Conservation (phyloP, 2,329 filamentous ascomycete species). For the Fusarium sp. region DNA sequence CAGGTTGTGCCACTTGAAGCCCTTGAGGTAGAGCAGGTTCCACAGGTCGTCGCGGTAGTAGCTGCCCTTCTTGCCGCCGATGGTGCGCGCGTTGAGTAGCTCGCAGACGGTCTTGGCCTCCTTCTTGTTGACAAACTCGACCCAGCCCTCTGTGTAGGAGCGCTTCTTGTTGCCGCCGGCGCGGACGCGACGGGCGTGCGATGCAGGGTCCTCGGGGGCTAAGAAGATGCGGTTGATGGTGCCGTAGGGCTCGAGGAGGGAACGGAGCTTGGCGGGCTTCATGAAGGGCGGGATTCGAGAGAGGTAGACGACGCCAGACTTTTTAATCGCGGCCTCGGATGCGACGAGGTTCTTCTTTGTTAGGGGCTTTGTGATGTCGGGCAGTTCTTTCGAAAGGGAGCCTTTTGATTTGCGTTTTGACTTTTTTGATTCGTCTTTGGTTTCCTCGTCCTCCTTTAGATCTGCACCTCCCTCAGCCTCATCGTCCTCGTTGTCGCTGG, state of each 20-base stretch:
- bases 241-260: constrained; percentile 81
- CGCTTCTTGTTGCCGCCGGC: constrained; percentile 86
- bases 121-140: constrained; percentile 81
- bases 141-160: constrained; percentile 87
- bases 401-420: constrained; percentile 42
- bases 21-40: constrained; percentile 84
- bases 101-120: constrained; percentile 83
- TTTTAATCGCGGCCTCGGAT: constrained; percentile 73
- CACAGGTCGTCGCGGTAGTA: constrained; percentile 90
- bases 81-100: constrained; percentile 79
- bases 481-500: constrained; percentile 52
- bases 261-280: constrained; percentile 83
- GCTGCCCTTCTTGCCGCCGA: constrained; percentile 85
- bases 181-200: constrained; percentile 74
- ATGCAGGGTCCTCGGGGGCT: constrained; percentile 77
- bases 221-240: constrained; percentile 83
- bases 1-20: constrained; percentile 83
- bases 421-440: constrained; percentile 33
- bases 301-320: constrained; percentile 85
- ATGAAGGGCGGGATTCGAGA: constrained; percentile 90
- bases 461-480: constrained; percentile 44
- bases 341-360: constrained; percentile 76
- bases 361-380: constrained; percentile 65
- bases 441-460: constrained; percentile 33
- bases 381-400: constrained; percentile 52